Conservation (phyloP, 352 stramenopile genomes). For the Phytophthora megakarya region DNA sequence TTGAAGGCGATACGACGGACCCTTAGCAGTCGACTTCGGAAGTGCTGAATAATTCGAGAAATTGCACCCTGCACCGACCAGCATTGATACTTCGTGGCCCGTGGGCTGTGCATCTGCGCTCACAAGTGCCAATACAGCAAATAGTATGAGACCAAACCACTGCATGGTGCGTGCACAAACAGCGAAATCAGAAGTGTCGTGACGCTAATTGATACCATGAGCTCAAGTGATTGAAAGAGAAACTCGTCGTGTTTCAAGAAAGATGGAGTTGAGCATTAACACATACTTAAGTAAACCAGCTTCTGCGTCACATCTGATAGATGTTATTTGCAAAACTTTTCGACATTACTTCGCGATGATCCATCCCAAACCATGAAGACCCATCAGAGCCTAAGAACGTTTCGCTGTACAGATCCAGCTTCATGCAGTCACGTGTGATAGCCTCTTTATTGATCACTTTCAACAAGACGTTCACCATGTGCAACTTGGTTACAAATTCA, state of each 20-base stretch:
- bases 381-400: no score
- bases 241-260: conserved; percentile 9
- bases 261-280: conserved; percentile 9
- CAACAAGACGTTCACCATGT: no score
- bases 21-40: conserved; percentile 6
- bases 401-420: no score
- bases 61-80: conserved; percentile 51
- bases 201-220: conserved; percentile 9
- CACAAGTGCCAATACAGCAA: conserved; percentile 13
- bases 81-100: conserved; percentile 32
- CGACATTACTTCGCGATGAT: no score
- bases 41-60: conserved; percentile 62
- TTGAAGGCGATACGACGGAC: conserved; percentile 50
- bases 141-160: conserved; percentile 15
- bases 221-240: conserved; percentile 27
- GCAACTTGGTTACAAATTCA: no score
- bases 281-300: background rate
- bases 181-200: conserved; percentile 39
- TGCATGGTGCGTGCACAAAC: conserved; percentile 21
- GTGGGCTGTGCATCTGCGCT: conserved; percentile 10
- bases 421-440: no score
- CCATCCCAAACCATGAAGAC: no score
- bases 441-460: no score
- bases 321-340: no score
- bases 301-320: conserved; percentile 12